Base-by-base conservation (phyloP, 208 protist species). In the Trypanosoma scelopori region DNA sequence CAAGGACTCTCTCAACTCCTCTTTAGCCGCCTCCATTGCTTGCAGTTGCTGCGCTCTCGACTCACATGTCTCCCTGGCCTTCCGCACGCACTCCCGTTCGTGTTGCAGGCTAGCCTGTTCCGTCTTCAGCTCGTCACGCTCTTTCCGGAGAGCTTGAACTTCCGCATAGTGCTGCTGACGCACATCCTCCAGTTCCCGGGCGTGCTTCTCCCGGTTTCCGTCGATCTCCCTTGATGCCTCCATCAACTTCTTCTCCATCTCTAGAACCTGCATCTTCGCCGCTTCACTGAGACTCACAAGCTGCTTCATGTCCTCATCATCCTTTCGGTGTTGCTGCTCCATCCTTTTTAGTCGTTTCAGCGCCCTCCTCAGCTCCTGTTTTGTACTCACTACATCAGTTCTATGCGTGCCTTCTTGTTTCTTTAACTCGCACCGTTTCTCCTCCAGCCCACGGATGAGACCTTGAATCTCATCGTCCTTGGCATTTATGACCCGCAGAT, bases 401-500 rank as follows among this genome's bases (percentile, higher is more conserved):
- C 52, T 78, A 30, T 76, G 65, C 0, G 18, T 50, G 12, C 83
- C 79, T 30, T 86, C 78, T 23, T 42, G 11, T 28, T 77, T 70
- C 50, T 72, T 69, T 1, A 65, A 47, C 2, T 71, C 70, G 12
- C 70, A 35, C 11, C 79, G 70, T 15, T 72, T 68, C 18, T 82
- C 73, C 47, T 94, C 81, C 30, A 81, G 51, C 22, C 73, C 73
- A 22, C 78, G 72, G 15, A 89, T 73, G 7, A 92, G 64, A 1
- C 63, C 62, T 27, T 91, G 85, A 23, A 94, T 75, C 48, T 85
- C 79, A 55, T 81, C 76, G 66, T 95, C 90, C 74, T 95, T 95
- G 59, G 79, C 68, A 68, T 95, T 93, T 48, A 95, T 92, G 12
- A 93, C 81, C 9, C 85, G 84, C 5, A 95, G 69, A 66, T 95